Base-by-base conservation (phyloP, 176 grass and related monocot species). In the Oryza punctata region DNA sequence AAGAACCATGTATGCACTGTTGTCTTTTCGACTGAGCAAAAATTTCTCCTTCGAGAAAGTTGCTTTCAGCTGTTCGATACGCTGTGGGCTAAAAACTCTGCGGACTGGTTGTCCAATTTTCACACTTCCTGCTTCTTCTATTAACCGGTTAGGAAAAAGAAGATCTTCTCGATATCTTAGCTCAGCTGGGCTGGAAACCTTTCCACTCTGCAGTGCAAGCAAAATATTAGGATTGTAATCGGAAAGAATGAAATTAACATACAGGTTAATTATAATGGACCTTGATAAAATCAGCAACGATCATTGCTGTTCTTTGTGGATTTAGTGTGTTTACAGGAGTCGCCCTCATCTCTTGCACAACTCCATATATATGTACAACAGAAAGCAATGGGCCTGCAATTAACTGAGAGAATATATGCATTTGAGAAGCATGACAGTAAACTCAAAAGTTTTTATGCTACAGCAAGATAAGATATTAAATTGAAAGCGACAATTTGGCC, bases 241-340 rank as follows among this genome's bases (percentile, higher is more conserved):
- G 13, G 1, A 67, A 29, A 61, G 40, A n/a, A 12, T 2, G 30
- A 38, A 69, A 47, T 12, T 12, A 43, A 19, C 24, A 25, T 25
- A 26, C 16, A 81, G 59, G 52, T 68, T 10, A 54, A 54, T 61
- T 59, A 72, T 70, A 81, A 81, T 23, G 46, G 84, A 99, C 93
- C 97, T 94, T 88, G 69, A 94, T 57, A 71, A 92, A 99, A 87
- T 96, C 91, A 63, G 91, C 89, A 74, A 99, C 87, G 57, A 99
- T 87, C 93, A 94, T 91, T 54, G 93, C 93, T 12, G 91, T 99
- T 68, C 97, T 89, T 57, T 99, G 91, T 8, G 91, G 93, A 77
- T 96, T 99, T 21, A 96, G 93, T 30, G 97, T 94, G 75, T 92
- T 92, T 65, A 98, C 65, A 87, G 96, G 96, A 87, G 91, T 89